Base-by-base conservation (phyloP, 2,329 filamentous ascomycete genomes). In the Didymella segeticola region DNA sequence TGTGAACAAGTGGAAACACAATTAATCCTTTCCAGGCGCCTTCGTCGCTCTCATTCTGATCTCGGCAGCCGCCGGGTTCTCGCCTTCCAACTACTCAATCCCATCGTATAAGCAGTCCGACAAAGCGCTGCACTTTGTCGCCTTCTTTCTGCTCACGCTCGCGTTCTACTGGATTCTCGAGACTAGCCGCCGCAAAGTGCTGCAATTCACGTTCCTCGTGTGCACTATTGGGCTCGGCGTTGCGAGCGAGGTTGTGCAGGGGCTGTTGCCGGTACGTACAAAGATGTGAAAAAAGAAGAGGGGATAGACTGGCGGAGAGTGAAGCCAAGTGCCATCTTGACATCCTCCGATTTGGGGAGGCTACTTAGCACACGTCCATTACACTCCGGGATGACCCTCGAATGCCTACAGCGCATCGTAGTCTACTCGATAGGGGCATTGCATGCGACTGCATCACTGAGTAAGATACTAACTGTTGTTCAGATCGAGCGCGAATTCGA, bases 91-190 rank as follows among this genome's bases (percentile, higher is more conserved):
- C 54, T 73, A 77, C 72, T 72, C 79, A 71, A 72, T 81, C 19
- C 80, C 84, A 15, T 77, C 80, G 68, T 83, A 93, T 72, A 92
- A 96, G 55, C 78, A 81, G 56, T 79, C 76, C 80, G 93, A 97
- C 83, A 98, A 99, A 77, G 80, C 89, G 68, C 83, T 98, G 23
- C 95, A 98, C 77, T 83, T 90, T 66, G 58, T 92, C 53, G 93
- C 90, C 67, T 98, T 99, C 80, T 96, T 98, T 82, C 72, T 91
- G 62, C 83, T 99, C 47, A 96, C 93, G 14, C 77, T 90, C 36
- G 72, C 84, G 64, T 98, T 98, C 82, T 99, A 99, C 85, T 99
- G 95, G 92, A 90, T 97, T 71, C 78, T 97, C 66, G 95, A 99
- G 74, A 96, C 92, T 46, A 89, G 87, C 59, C 90, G 95, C 58